These are phyloP conservation scores for Tolypocladium capitatum DNA, from an alignment of 2,329 filamentous ascomycete species.

Conservation along the genomic window DNA sequence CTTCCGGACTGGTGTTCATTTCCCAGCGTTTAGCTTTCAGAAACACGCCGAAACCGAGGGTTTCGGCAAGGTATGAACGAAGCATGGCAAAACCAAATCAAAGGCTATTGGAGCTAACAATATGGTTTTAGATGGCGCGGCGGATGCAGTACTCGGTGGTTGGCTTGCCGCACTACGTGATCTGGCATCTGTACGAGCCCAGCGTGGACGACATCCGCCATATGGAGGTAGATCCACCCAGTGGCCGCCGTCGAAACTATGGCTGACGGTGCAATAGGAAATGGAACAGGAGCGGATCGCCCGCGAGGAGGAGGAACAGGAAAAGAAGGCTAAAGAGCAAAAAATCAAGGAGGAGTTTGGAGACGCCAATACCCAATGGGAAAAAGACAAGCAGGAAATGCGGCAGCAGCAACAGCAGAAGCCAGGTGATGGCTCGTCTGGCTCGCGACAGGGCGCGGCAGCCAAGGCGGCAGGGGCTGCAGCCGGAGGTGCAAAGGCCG, in stretches of 20 bases:
- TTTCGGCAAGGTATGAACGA: conserved; percentile 75
- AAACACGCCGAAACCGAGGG: conserved; percentile 98
- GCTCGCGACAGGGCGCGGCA: conserved; percentile 1
- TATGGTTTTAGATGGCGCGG: conserved; percentile 66
- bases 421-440: conserved; percentile 1
- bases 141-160: conserved; percentile 93
- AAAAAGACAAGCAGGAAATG: conserved; percentile 75
- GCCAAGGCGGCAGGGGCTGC: conserved; percentile 4
- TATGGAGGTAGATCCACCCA: conserved; percentile 55
- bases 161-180: conserved; percentile 91
- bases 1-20: conserved; percentile 89
- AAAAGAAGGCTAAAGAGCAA: conserved; percentile 64
- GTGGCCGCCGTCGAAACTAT: background rate
- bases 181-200: conserved; percentile 99
- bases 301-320: conserved; percentile 55
- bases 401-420: conserved; percentile 30
- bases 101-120: background rate
- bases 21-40: conserved; percentile 96
- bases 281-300: conserved; percentile 81
- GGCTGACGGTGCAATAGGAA: conserved; percentile 39
- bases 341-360: conserved; percentile 65
- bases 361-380: conserved; percentile 68
- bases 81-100: no score
- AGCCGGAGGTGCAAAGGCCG: background rate
- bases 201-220: conserved; percentile 93